Evolutionary conservation across 768 basidiomycete genomes (phyloP).

Genomic region (Termitomyces eurrhizus): DNA sequence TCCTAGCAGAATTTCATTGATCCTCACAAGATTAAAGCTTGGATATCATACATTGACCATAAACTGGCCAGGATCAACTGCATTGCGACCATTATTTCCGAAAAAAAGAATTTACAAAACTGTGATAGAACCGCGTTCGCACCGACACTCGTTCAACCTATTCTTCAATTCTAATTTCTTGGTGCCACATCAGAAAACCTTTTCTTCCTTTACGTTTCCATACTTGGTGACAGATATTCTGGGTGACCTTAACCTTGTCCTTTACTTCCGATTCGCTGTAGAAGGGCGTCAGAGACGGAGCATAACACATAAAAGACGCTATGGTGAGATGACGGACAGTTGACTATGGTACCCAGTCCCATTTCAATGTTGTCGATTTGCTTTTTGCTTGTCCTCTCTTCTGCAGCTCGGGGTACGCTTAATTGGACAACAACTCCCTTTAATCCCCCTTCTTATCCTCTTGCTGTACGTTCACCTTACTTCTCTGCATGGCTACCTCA

Average conservation of each 20-base stretch:
- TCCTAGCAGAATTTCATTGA: too few species aligned
- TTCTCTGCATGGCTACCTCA: conserved; percentile 64
- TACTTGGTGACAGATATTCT: background rate
- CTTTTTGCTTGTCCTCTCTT: conserved; percentile 6
- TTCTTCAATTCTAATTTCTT: background rate
- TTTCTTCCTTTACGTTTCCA: background rate
- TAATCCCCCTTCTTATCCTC: conserved; percentile 56
- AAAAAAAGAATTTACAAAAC: too few species aligned
- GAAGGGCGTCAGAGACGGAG: background rate
- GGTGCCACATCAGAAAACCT: background rate
- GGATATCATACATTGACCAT: too few species aligned
- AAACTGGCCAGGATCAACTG: background rate
- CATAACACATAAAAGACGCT: background rate
- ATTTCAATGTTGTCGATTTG: background rate
- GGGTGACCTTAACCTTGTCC: background rate
- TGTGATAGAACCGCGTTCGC: background rate
- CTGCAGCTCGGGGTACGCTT: conserved; percentile 25
- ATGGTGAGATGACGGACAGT: background rate
- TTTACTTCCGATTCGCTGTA: background rate
- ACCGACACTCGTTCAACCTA: background rate
- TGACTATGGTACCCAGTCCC: background rate
- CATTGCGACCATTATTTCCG: background rate
- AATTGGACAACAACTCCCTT: conserved; percentile 47
- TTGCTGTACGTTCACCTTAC: conserved; percentile 64
- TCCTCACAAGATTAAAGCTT: too few species aligned